A percentile compares a stretch with the other conserved stretches of the same genome.
Conservation (phyloP, 805 yeast species). For the Osmozyma mogii region DNA sequence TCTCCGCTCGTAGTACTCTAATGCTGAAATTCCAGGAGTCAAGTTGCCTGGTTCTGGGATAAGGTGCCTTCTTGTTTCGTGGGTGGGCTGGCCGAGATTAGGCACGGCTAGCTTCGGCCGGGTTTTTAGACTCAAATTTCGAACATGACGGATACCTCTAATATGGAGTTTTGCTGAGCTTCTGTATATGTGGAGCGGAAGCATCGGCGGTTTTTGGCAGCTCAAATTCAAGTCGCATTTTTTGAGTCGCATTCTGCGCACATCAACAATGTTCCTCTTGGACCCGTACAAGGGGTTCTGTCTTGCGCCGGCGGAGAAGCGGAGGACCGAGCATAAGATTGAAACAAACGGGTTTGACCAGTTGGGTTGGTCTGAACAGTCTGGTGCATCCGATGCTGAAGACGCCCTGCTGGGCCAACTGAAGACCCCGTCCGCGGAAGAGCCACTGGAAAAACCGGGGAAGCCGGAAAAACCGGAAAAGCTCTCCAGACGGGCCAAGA, state of each 20-base stretch:
- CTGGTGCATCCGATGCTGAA: constrained; percentile 1
- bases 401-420: too few species aligned
- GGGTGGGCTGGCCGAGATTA: constrained; percentile 76
- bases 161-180: too few species aligned
- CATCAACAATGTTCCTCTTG: constrained; percentile 6
- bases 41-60: constrained; percentile 67
- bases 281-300: constrained; percentile 15
- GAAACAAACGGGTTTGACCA: constrained; percentile 8
- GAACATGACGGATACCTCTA: too few species aligned
- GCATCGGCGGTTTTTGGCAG: background rate
- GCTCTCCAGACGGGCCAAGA: constrained; percentile 7
- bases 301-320: constrained; percentile 5
- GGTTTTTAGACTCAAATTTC: too few species aligned
- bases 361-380: constrained; percentile 7
- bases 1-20: constrained; percentile 75
- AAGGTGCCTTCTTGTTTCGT: constrained; percentile 74
- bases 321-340: background rate
- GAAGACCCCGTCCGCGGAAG: too few species aligned
- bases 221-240: background rate
- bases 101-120: constrained; percentile 19
- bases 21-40: constrained; percentile 81
- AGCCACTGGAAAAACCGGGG: too few species aligned
- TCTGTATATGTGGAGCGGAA: too few species aligned
- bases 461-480: constrained; percentile 1
- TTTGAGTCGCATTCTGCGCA: constrained; percentile 3